phyloP scores from a whole-genome alignment of 208 protist species.

The Phytomonas serpens region DNA sequence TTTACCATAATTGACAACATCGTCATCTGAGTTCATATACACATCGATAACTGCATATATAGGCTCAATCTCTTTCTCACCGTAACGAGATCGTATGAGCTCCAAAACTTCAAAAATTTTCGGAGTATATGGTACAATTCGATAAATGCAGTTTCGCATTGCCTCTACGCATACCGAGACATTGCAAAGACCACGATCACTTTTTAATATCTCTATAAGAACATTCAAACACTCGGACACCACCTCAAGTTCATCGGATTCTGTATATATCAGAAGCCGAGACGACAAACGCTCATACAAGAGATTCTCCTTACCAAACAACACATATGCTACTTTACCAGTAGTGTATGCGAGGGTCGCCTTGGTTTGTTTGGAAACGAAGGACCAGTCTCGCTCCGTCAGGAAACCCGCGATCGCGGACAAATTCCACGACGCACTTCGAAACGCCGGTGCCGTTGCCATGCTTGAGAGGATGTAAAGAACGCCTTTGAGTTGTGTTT shows the following conservation, averaged over 20 bases:
- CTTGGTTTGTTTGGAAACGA: conserved; percentile 28
- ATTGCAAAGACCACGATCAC: conserved; percentile 18
- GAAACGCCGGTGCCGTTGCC: conserved; percentile 36
- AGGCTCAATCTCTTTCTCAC: conserved; percentile 25
- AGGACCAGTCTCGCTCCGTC: conserved; percentile 37
- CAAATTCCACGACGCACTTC: conserved; percentile 48
- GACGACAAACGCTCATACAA: conserved; percentile 21
- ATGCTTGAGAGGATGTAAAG: conserved; percentile 43
- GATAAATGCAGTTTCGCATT: conserved; percentile 34
- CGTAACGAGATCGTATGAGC: conserved; percentile 39
- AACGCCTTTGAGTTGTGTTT: conserved; percentile 42
- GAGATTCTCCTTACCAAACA: conserved; percentile 29
- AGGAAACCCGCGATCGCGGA: conserved; percentile 47
- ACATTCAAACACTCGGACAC: conserved; percentile 21
- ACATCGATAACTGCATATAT: conserved; percentile 56
- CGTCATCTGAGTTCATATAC: conserved; percentile 41
- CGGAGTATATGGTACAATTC: conserved; percentile 29
- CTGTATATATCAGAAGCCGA: conserved; percentile 17
- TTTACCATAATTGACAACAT: conserved; percentile 58
- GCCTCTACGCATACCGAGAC: conserved; percentile 20
- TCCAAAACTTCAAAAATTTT: conserved; percentile 52
- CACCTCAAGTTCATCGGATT: conserved; percentile 26
- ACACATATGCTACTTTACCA: conserved; percentile 25
- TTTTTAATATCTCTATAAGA: conserved; percentile 18
- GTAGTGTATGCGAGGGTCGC: conserved; percentile 31